Evolutionary conservation across 2,329 filamentous ascomycete genomes (phyloP).

Genomic region (Neofusicoccum kwambonambiense): DNA sequence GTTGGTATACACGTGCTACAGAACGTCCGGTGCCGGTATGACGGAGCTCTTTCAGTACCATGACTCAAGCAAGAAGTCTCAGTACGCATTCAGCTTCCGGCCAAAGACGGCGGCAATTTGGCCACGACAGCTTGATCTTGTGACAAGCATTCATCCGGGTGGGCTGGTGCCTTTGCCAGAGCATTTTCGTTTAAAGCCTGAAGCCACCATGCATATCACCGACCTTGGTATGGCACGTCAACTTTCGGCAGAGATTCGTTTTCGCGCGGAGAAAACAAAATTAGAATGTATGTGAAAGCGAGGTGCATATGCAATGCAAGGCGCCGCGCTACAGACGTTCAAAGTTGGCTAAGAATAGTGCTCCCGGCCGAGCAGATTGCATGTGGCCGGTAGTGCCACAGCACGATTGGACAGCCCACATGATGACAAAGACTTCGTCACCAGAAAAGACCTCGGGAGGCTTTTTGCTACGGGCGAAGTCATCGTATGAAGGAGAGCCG

Average conservation of each 20-base stretch:
- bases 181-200: too few relatives aligned
- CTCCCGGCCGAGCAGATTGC: background rate
- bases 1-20: background rate
- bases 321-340: background rate
- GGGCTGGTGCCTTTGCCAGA: too few relatives aligned
- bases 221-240: too few relatives aligned
- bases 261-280: background rate
- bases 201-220: too few relatives aligned
- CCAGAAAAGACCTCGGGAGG: background rate
- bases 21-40: background rate
- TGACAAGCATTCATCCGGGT: too few relatives aligned
- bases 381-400: background rate
- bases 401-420: background rate
- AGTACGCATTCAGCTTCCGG: background rate
- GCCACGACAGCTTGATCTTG: background rate
- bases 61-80: background rate
- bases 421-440: conserved; percentile 9
- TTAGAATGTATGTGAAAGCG: background rate
- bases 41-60: background rate
- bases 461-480: background rate
- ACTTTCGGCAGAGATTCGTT: too few relatives aligned
- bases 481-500: background rate
- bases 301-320: background rate
- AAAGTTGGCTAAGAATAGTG: conserved; percentile 2
- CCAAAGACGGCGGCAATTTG: background rate